Base-by-base conservation (phyloP, 2,329 filamentous ascomycete species). In the Xylaria polymorpha region DNA sequence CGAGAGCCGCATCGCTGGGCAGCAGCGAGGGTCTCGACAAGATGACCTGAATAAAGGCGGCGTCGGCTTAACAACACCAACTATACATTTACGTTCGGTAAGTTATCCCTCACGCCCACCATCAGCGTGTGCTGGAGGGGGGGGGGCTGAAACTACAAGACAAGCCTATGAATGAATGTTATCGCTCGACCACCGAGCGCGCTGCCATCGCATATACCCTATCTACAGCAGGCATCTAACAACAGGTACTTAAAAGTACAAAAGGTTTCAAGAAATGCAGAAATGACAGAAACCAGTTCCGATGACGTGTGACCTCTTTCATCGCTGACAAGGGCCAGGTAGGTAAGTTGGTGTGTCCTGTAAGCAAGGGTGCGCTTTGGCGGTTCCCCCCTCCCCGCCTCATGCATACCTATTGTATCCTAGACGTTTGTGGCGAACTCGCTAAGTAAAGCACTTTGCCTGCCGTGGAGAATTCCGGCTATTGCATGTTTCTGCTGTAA, bases 1-100 rank as follows among this genome's bases (percentile, higher is more conserved):
- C 69, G 59, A 20, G 69, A 71, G 69, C 69, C 69, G 69, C 69
- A 71, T 71, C 44, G 39, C 69, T 71, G 66, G 69, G 69, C 69
- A 66, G 29, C n/a, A 48, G 57, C 57, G 56, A 50, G 43, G 18
- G n/a, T 53, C 44, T 29, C 25, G 39, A 50, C 15, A 43, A 32
- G 32, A 46, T 18, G 15, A 48, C 53, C 57, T 43, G 53, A 59
- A 63, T 25, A 48, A 29, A 32, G 32, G 41, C 14, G 55, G 15
- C 32, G 25, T 43, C 20, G 44, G 46, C 51, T 20, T 41, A 18
- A 2, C 41, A 12, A 53, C 53, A 18, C 2, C 41, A 12, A 53
- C 53, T 62, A 68, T 65, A 32, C 53, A 37, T 43, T 43, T 39
- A 37, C 53, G 18, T 12, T 46, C 43, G 53, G n/a, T 56, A 56